Conservation (phyloP, 148 eudicot genomes). For the Diospyros lotus region DNA sequence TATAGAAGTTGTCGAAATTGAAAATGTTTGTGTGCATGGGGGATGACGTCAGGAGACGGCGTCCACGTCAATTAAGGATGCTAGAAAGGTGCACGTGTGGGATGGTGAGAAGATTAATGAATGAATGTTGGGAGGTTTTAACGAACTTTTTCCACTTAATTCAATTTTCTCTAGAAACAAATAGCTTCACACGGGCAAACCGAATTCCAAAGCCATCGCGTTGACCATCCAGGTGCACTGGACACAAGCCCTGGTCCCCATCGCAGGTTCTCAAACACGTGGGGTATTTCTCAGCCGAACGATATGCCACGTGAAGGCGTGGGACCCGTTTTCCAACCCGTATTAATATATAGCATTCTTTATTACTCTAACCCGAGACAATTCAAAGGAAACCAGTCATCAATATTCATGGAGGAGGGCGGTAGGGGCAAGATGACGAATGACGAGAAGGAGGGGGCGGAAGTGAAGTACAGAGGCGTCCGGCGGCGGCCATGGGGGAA, state of each 20-base stretch:
- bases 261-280: conserved; percentile 27
- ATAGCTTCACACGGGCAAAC: background rate
- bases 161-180: background rate
- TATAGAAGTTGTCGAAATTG: too few relatives aligned
- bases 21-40: too few relatives aligned
- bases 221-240: conserved; percentile 71
- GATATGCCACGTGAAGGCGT: conserved; percentile 29
- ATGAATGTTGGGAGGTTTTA: too few relatives aligned
- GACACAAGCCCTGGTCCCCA: conserved; percentile 22
- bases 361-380: background rate
- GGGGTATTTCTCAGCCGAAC: conserved; percentile 11
- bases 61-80: background rate
- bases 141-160: background rate
- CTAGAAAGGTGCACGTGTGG: conserved; percentile 9
- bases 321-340: conserved; percentile 18
- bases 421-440: conserved; percentile 1
- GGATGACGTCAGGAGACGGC: too few relatives aligned
- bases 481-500: conserved; percentile 87
- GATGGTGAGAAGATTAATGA: too few relatives aligned
- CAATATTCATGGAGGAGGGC: conserved; percentile 5
- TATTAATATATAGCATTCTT: background rate
- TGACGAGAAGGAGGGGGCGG: conserved; percentile 30
- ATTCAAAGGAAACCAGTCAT: background rate
- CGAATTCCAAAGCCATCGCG: conserved; percentile 52
- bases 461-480: conserved; percentile 67